A percentile compares a stretch with the other conserved stretches of the same genome.
These are phyloP conservation scores for Arabidopsis lyrata DNA, from an alignment of 441 rosid genomes.

Conservation along the genomic window DNA sequence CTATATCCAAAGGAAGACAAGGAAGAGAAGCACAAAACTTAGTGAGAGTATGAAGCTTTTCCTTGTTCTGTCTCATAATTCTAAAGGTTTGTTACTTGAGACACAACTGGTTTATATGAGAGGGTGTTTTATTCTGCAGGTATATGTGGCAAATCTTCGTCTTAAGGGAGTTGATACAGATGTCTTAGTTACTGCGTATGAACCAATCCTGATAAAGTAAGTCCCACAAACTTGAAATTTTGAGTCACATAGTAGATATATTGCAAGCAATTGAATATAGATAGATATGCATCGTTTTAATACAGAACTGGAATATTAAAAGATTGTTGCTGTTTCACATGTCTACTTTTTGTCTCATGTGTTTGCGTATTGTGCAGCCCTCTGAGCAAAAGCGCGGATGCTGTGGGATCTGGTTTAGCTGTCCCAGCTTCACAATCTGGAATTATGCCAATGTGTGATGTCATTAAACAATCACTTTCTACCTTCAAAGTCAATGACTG, in stretches of 20 bases:
- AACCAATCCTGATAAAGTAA: slow-evolving; percentile 77
- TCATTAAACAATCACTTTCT: slow-evolving; percentile 69
- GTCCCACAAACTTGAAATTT: slow-evolving; percentile 26
- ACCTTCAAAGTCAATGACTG: slow-evolving; percentile 78
- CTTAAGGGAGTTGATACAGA: slow-evolving; percentile 79
- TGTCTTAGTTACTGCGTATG: slow-evolving; percentile 72
- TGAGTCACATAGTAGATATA: not conserved
- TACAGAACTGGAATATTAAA: not conserved
- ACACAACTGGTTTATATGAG: not conserved
- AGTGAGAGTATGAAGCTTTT: slow-evolving; percentile 53
- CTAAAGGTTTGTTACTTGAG: slow-evolving; percentile 13
- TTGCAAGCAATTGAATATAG: not conserved
- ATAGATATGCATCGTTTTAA: not conserved
- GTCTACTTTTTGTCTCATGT: slow-evolving; percentile 1
- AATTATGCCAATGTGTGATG: slow-evolving; percentile 66
- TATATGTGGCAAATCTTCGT: slow-evolving; percentile 78
- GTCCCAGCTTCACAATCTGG: slow-evolving; percentile 72
- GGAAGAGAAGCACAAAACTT: slow-evolving; percentile 94
- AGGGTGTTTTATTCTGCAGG: slow-evolving; percentile 48
- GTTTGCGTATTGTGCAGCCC: slow-evolving; percentile 58
- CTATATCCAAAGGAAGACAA: slow-evolving; percentile 87
- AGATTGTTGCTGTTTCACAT: not conserved
- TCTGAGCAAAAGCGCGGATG: slow-evolving; percentile 71
- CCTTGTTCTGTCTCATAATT: slow-evolving; percentile 1
- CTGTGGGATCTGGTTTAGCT: slow-evolving; percentile 76